A percentile compares a stretch with the other conserved stretches of the same genome.
phyloP scores from a whole-genome alignment of 1,284 basidiomycete genomes.

The Limonomyces culmigenus region DNA sequence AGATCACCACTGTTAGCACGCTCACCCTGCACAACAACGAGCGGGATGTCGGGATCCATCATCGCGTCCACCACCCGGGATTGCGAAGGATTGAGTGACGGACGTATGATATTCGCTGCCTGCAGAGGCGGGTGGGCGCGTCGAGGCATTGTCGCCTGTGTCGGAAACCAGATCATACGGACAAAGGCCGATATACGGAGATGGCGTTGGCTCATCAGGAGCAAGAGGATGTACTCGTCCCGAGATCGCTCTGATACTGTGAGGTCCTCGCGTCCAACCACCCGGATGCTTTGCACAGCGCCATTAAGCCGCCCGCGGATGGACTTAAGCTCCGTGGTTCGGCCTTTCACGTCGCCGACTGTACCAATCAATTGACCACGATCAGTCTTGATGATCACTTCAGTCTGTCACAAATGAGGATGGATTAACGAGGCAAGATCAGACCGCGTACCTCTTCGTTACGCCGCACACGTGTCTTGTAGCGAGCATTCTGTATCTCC shows the following conservation, averaged over 20 bases:
- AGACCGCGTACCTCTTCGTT: not conserved
- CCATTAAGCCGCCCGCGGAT: not conserved
- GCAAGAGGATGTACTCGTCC: constrained; percentile 15
- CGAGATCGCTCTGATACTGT: constrained; percentile 17
- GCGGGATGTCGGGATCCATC: not conserved
- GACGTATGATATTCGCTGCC: not conserved
- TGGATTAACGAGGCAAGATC: not conserved
- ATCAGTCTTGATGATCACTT: not conserved
- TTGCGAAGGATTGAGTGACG: not conserved
- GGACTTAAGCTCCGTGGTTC: not conserved
- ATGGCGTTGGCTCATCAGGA: constrained; percentile 7
- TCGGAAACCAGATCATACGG: not conserved
- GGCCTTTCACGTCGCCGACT: not conserved
- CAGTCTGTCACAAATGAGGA: not conserved
- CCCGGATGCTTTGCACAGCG: constrained; percentile 11
- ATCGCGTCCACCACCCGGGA: not conserved
- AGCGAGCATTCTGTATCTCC: not conserved
- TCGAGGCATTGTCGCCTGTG: not conserved
- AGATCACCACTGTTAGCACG: too few species aligned
- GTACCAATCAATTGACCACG: not conserved
- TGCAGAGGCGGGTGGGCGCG: too few species aligned
- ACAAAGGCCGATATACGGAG: constrained; percentile 6
- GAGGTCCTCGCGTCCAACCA: constrained; percentile 17
- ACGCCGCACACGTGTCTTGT: not conserved
- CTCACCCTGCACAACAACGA: not conserved